Evolutionary conservation across 805 yeast species (phyloP).

Genomic region (Cyberlindnera mrakii): DNA sequence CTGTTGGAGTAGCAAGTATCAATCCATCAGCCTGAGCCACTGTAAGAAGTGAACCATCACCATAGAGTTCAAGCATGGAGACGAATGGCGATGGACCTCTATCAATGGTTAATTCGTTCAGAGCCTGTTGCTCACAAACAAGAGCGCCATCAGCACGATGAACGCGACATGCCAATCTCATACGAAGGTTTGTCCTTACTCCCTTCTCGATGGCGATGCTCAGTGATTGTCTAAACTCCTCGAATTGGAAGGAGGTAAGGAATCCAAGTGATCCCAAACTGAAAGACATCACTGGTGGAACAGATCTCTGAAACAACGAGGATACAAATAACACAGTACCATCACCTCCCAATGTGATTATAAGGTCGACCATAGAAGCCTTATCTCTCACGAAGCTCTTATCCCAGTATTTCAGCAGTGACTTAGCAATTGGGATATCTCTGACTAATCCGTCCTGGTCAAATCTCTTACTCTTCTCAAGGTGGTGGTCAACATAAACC

Average conservation of each 20-base stretch:
- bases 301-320: conserved; percentile 73
- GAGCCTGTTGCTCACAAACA: conserved; percentile 62
- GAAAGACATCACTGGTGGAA: conserved; percentile 89
- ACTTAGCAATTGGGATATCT: conserved; percentile 38
- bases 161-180: conserved; percentile 83
- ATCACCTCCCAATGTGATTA: conserved; percentile 92
- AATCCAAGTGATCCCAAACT: conserved; percentile 91
- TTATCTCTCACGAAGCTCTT: conserved; percentile 42
- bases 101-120: conserved; percentile 87
- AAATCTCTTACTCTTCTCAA: conserved; percentile 59
- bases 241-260: conserved; percentile 79
- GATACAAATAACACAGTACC: conserved; percentile 92
- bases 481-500: conserved; percentile 70
- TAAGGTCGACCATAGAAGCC: conserved; percentile 57
- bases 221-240: conserved; percentile 57
- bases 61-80: conserved; percentile 82
- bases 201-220: conserved; percentile 59
- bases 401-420: conserved; percentile 61
- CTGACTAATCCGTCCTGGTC: conserved; percentile 45
- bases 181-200: conserved; percentile 70
- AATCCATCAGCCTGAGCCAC: conserved; percentile 93
- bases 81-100: conserved; percentile 93
- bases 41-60: conserved; percentile 79
- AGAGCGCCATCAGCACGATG: conserved; percentile 34
- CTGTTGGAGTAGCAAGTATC: conserved; percentile 91